Conservation (phyloP, 2,329 filamentous ascomycete genomes). For the Aspergillus proliferans region DNA sequence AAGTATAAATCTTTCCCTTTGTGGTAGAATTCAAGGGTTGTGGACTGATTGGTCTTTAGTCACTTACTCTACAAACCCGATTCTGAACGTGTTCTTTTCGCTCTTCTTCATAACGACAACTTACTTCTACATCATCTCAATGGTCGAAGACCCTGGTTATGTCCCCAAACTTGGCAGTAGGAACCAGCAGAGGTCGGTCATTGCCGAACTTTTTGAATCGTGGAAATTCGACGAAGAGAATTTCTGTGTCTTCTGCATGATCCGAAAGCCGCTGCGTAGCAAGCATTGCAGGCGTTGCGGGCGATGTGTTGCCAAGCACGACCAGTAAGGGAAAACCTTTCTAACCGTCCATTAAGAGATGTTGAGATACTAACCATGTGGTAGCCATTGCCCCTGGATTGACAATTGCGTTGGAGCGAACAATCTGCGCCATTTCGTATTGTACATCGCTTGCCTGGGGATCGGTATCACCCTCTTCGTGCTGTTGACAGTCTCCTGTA, state of each 20-base stretch:
- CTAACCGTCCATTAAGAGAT: not conserved
- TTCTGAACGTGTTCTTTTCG: conserved; percentile 72
- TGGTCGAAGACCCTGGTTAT: conserved; percentile 85
- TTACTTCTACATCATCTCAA: conserved; percentile 83
- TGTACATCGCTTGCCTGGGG: conserved; percentile 77
- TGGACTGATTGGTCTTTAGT: conserved; percentile 34
- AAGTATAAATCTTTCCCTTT: conserved; percentile 24
- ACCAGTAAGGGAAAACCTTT: conserved; percentile 64
- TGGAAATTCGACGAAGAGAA: conserved; percentile 93
- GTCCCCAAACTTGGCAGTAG: conserved; percentile 86
- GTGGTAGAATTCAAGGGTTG: not conserved
- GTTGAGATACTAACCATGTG: conserved; percentile 3
- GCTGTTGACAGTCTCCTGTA: conserved; percentile 66
- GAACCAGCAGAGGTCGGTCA: conserved; percentile 80
- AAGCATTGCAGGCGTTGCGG: conserved; percentile 92
- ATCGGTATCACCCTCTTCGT: conserved; percentile 68
- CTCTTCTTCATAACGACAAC: conserved; percentile 58
- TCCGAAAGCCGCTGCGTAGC: conserved; percentile 81
- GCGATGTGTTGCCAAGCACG: conserved; percentile 90
- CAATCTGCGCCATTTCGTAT: conserved; percentile 91
- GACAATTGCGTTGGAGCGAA: conserved; percentile 94
- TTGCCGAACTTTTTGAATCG: conserved; percentile 74
- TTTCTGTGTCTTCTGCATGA: conserved; percentile 93
- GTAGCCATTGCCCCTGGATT: conserved; percentile 93
- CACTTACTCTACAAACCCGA: conserved; percentile 59